phyloP scores from a whole-genome alignment of 2,329 filamentous ascomycete species.

The Cadophora sp. region DNA sequence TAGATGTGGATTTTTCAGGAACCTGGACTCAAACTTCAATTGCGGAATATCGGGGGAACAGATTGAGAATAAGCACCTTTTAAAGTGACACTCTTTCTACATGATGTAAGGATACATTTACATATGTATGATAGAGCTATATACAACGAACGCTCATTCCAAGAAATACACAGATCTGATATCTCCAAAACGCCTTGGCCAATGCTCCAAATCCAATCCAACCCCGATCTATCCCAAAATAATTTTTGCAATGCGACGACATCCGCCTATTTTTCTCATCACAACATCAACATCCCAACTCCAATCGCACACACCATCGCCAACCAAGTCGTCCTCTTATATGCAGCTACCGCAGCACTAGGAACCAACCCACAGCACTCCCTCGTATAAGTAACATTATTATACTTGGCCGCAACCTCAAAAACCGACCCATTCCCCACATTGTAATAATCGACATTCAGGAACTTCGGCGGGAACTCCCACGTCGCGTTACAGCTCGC shows the following conservation, averaged over 20 bases:
- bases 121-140: background rate
- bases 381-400: slow-evolving; percentile 73
- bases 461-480: slow-evolving; percentile 75
- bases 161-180: background rate
- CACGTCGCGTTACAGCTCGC: slow-evolving; percentile 68
- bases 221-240: slow-evolving; percentile 8
- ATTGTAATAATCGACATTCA: slow-evolving; percentile 89
- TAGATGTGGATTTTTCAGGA: too few relatives aligned
- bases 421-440: slow-evolving; percentile 73
- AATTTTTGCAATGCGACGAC: background rate
- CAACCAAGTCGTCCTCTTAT: slow-evolving; percentile 26
- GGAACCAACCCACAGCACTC: slow-evolving; percentile 61
- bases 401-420: slow-evolving; percentile 71
- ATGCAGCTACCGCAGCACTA: slow-evolving; percentile 36
- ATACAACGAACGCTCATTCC: background rate
- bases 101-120: background rate
- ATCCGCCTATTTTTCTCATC: background rate
- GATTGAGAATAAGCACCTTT: too few relatives aligned
- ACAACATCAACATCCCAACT: slow-evolving; percentile 24
- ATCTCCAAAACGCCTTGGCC: slow-evolving; percentile 6
- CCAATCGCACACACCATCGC: slow-evolving; percentile 23
- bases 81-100: too few relatives aligned
- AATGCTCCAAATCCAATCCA: slow-evolving; percentile 11
- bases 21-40: too few relatives aligned
- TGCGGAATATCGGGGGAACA: too few relatives aligned